Evolutionary conservation across 345 rosid genomes (phyloP).

Genomic region (Eucalyptus polybractea): DNA sequence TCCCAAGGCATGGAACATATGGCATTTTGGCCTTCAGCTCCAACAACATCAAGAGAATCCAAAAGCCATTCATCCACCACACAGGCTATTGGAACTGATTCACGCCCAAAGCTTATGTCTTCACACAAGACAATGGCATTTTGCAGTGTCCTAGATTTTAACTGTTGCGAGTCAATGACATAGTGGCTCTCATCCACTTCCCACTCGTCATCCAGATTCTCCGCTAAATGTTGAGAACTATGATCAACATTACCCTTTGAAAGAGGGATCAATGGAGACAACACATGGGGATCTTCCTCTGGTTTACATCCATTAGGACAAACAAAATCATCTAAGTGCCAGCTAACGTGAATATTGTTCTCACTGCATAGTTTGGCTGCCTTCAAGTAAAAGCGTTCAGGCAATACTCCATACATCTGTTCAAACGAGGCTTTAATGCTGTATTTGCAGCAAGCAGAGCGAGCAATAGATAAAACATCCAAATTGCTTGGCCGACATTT

Average conservation of each 20-base stretch:
- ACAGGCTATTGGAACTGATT: constrained; percentile 58
- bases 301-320: constrained; percentile 79
- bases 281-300: constrained; percentile 20
- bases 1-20: constrained; percentile 60
- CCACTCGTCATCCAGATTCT: constrained; percentile 23
- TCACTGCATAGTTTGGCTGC: constrained; percentile 96
- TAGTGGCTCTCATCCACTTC: constrained; percentile 85
- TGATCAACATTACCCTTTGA: constrained; percentile 12
- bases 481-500: constrained; percentile 80
- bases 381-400: constrained; percentile 67
- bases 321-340: constrained; percentile 72
- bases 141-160: constrained; percentile 27
- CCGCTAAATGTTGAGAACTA: constrained; percentile 3
- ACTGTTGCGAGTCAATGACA: constrained; percentile 47
- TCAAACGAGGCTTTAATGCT: constrained; percentile 70
- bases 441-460: constrained; percentile 77
- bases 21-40: constrained; percentile 9
- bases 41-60: constrained; percentile 15
- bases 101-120: constrained; percentile 88
- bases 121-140: constrained; percentile 44
- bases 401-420: constrained; percentile 59
- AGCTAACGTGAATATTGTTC: constrained; percentile 64
- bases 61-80: constrained; percentile 51
- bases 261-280: constrained; percentile 25
- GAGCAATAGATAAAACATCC: constrained; percentile 72